Percentiles rank a stretch among this genome's conserved stretches.
phyloP scores from a whole-genome alignment of 1,139 yeast species.

The Lodderomyces metapsilosis region DNA sequence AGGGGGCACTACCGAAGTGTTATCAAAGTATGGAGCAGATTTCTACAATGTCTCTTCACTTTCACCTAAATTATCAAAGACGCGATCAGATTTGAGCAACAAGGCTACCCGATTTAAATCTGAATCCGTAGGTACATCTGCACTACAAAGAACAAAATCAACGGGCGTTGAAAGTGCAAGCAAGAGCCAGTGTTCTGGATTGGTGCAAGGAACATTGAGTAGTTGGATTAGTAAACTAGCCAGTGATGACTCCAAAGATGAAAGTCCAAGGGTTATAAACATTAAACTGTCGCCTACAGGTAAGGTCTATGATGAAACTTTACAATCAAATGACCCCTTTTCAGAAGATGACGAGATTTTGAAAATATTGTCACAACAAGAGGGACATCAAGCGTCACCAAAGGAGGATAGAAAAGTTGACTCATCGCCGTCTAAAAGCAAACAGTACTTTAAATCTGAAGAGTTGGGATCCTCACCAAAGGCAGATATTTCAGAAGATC shows the following conservation, averaged over 20 bases:
- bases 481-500: slow-evolving; percentile 22
- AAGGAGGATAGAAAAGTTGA: background rate
- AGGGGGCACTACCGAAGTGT: slow-evolving; percentile 33
- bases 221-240: slow-evolving; percentile 39
- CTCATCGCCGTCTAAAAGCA: background rate
- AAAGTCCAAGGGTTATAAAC: slow-evolving; percentile 8
- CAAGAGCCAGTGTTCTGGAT: slow-evolving; percentile 5
- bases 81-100: slow-evolving; percentile 27
- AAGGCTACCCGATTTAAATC: slow-evolving; percentile 5
- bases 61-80: slow-evolving; percentile 24
- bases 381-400: background rate
- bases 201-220: slow-evolving; percentile 18
- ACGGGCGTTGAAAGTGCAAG: slow-evolving; percentile 18
- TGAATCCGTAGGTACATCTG: slow-evolving; percentile 17
- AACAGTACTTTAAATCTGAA: background rate
- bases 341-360: slow-evolving; percentile 36
- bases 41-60: slow-evolving; percentile 21
- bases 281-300: slow-evolving; percentile 9
- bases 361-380: slow-evolving; percentile 13
- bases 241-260: slow-evolving; percentile 7
- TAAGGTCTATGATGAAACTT: background rate
- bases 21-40: slow-evolving; percentile 39
- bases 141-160: slow-evolving; percentile 28
- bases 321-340: slow-evolving; percentile 27
- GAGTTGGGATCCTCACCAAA: background rate